Conservation (phyloP, 2,329 filamentous ascomycete species). For the Fusarium tupiense region DNA sequence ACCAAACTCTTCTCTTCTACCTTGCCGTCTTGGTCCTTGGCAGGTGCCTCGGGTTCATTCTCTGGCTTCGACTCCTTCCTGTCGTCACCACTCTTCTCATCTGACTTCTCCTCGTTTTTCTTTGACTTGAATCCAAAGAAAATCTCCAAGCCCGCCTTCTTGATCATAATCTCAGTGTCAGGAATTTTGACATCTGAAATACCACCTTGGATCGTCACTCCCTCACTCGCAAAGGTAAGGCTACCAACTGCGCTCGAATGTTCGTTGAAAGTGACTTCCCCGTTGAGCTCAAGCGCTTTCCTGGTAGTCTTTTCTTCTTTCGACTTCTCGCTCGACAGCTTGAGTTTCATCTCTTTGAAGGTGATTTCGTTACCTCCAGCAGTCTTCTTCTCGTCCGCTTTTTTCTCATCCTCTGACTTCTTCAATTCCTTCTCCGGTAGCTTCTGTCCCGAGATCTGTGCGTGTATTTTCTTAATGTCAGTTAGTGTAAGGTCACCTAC, state of each 20-base stretch:
- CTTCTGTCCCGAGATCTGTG: background rate
- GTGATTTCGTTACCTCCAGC: background rate
- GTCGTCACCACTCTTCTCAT: accelerated
- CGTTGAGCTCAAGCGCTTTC: background rate
- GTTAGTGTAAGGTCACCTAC: background rate
- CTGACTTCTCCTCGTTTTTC: background rate
- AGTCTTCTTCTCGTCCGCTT: background rate
- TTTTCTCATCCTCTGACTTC: background rate
- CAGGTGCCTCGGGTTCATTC: accelerated
- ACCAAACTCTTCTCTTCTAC: background rate
- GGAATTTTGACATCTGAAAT: background rate
- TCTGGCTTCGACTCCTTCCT: background rate
- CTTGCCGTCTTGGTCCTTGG: accelerated
- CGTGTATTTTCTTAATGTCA: background rate
- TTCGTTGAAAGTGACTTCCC: background rate
- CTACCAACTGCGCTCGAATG: background rate
- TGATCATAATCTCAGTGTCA: background rate
- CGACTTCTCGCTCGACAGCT: background rate
- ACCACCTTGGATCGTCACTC: background rate
- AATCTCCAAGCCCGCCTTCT: background rate
- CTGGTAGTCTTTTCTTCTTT: background rate
- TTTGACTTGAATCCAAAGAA: background rate
- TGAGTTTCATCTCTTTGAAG: background rate
- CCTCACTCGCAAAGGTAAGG: background rate
- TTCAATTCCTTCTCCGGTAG: accelerated